Conservation (phyloP, 768 basidiomycete species). For the Termitomyces heimii region DNA sequence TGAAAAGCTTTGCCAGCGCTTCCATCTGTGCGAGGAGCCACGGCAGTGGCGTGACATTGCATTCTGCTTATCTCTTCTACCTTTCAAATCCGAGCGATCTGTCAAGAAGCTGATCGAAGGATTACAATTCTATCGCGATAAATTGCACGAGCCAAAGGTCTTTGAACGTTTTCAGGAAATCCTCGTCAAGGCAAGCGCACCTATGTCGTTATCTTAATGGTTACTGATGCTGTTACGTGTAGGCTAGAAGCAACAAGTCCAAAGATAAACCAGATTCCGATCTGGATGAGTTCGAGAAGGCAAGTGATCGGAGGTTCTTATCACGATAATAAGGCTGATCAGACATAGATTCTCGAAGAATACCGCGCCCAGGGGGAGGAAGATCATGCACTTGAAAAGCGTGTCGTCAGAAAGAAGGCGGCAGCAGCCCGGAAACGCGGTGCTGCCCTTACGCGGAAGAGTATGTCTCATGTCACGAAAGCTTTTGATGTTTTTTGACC, state of each 20-base stretch:
- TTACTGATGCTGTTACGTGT: neutral
- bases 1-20: constrained; percentile 95
- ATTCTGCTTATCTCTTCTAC: constrained; percentile 88
- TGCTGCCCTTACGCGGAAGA: constrained; percentile 32
- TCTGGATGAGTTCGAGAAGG: constrained; percentile 90
- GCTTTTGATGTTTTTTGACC: neutral
- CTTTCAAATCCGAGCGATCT: constrained; percentile 95
- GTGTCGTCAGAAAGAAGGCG: constrained; percentile 79
- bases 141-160: constrained; percentile 83
- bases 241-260: constrained; percentile 89
- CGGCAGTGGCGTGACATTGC: constrained; percentile 98
- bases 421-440: constrained; percentile 65
- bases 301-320: constrained; percentile 20
- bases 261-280: constrained; percentile 91
- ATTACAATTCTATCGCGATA: constrained; percentile 91
- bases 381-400: constrained; percentile 85
- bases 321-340: neutral
- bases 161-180: constrained; percentile 85
- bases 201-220: neutral
- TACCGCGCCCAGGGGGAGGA: constrained; percentile 82
- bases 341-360: constrained; percentile 71
- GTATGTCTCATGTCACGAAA: constrained; percentile 18
- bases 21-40: constrained; percentile 81
- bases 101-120: constrained; percentile 96
- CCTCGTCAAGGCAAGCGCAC: constrained; percentile 63